Evolutionary conservation across 768 basidiomycete species (phyloP).

Genomic region (Lactarius deliciosus): DNA sequence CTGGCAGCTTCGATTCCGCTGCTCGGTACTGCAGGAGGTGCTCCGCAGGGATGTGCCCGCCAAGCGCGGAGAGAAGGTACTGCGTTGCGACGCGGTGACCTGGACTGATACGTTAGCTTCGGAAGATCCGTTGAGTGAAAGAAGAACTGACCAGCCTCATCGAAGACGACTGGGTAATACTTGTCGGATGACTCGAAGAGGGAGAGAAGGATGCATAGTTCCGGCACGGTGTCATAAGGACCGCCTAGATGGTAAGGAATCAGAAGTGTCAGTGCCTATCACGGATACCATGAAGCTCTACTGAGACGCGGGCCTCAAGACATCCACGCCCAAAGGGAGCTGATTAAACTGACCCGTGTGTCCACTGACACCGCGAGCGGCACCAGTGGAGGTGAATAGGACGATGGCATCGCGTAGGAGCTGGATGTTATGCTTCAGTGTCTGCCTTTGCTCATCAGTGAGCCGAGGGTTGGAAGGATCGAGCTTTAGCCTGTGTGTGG

Average conservation of each 20-base stretch:
- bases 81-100: constrained; percentile 91
- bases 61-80: constrained; percentile 77
- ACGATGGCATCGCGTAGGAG: constrained; percentile 84
- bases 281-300: not conserved
- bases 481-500: constrained; percentile 55
- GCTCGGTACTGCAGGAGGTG: constrained; percentile 84
- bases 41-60: constrained; percentile 67
- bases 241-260: constrained; percentile 36
- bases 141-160: constrained; percentile 69
- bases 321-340: not conserved
- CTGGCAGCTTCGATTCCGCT: constrained; percentile 83
- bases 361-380: constrained; percentile 83
- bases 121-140: constrained; percentile 3
- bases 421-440: constrained; percentile 68
- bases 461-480: constrained; percentile 68
- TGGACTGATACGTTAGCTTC: constrained; percentile 33
- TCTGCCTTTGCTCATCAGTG: constrained; percentile 57
- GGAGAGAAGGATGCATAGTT: constrained; percentile 75
- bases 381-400: constrained; percentile 81
- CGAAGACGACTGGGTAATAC: constrained; percentile 70
- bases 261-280: not conserved
- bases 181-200: constrained; percentile 66
- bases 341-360: constrained; percentile 59
- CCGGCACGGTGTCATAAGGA: constrained; percentile 70
- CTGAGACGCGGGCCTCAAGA: not conserved